Conservation (phyloP, 2,329 filamentous ascomycete species). For the Pseudocercospora vitis region DNA sequence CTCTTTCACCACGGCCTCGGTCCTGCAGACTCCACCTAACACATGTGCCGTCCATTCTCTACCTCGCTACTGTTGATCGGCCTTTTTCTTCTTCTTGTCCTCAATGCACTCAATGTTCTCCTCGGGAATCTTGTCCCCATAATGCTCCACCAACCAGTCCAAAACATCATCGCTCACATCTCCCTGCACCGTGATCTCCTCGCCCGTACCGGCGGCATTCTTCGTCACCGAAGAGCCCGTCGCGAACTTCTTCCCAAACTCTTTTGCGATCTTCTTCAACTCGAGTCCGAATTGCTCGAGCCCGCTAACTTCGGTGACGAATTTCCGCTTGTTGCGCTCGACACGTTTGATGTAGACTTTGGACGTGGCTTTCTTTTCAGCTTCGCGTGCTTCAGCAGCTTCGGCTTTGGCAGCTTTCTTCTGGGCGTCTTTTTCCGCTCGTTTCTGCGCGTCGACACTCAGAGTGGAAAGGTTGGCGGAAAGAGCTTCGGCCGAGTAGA, state of each 20-base stretch:
- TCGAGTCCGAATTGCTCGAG: conserved; percentile 89
- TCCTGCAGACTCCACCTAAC: not conserved
- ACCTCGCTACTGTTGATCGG: conserved; percentile 13
- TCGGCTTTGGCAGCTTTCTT: conserved; percentile 97
- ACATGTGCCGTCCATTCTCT: not conserved
- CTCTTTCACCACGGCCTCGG: too few species aligned
- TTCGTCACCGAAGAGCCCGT: conserved; percentile 93
- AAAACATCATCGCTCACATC: conserved; percentile 93
- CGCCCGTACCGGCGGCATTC: conserved; percentile 63
- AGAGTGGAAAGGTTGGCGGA: conserved; percentile 82
- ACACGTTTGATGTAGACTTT: conserved; percentile 93
- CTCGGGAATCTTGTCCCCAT: conserved; percentile 78
- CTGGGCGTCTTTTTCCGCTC: conserved; percentile 90
- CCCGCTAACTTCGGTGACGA: conserved; percentile 86
- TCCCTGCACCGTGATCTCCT: conserved; percentile 97
- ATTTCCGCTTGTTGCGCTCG: conserved; percentile 97
- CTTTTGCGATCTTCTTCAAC: conserved; percentile 76
- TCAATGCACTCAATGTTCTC: conserved; percentile 94
- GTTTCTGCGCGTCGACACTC: conserved; percentile 87
- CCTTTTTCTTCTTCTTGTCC: conserved; percentile 86
- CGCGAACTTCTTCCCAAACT: conserved; percentile 97
- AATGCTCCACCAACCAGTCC: conserved; percentile 86
- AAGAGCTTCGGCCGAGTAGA: conserved; percentile 78
- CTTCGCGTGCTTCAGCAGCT: conserved; percentile 78
- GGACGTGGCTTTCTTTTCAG: conserved; percentile 76